Evolutionary conservation across 2,329 filamentous ascomycete genomes (phyloP), one percentile per base, ranked within the genome.

Genomic region (Colletotrichum sp.): DNA sequence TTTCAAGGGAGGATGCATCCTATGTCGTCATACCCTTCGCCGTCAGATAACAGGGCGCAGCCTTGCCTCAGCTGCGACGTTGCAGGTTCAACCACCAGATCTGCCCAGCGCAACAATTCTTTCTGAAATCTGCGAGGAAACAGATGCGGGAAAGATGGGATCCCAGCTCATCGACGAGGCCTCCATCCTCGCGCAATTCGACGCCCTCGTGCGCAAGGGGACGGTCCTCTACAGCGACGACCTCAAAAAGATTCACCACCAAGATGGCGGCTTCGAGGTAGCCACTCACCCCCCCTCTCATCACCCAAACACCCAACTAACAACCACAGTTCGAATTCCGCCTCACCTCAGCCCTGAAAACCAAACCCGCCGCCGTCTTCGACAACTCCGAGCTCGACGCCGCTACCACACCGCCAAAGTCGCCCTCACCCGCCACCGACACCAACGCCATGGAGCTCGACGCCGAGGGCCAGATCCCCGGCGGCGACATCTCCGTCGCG

Each of bases 401-500:
- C 2, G 26, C 70, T 18, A 18, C n/a, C 24, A 13, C 6, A 24
- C 16, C 39, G 36, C 12, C 24, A 32, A 21, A 52, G 3, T 21
- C 18, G 1, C 39, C 39, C 16, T 39, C 36, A 1, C 36, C 36
- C 16, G 26, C 26, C 26, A 26, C 26, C 26, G 26, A 6, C 26
- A 26, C n/a, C 49, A 32, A 9, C 6, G 21, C 49, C 49, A 36
- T 73, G 44, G 16, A 32, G 16, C 21, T 73, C 16, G 70, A 76
- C 15, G 60, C 28, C 0, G 71, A 64, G 13, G 75, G 75, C 68
- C 76, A 64, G 39, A 76, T 79, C 7, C 81, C 82, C 0, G 84
- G 84, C 52, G 86, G 89, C 77, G 87, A 87, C 74, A 86, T 86
- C 71, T 83, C 83, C 60, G 83, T 87, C 62, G 79, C 83, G 1